Base-by-base conservation (phyloP, 1,284 basidiomycete species). In the Volvariella surrecta region DNA sequence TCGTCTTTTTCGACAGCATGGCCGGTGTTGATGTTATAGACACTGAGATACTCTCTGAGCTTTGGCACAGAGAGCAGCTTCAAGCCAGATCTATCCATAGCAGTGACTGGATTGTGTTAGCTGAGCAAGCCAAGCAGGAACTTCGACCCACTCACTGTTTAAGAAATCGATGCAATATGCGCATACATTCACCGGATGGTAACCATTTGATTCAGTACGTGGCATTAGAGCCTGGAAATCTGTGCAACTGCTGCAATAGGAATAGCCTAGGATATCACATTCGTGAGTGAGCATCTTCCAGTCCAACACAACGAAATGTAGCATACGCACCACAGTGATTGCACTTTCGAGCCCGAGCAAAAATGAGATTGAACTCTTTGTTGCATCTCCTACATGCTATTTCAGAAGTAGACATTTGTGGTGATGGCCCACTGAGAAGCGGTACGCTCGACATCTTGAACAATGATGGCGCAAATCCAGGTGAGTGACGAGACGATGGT, bases 191-290 rank as follows among this genome's bases (percentile, higher is more conserved):
- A 74, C 69, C 4, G 64, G 52, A 52, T 83, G 79, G 56, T 85
- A 81, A 2, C 84, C 83, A 18, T 64, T 60, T 4, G 56, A 46
- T 2, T 71, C 71, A 16, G 51, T 46, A 17, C 82, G 72, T 19
- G 82, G 84, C 76, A 84, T 77, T 35, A 88, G 66, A 1, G 82
- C 85, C 53, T 80, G 79, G 56, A 73, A 87, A 55, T 87, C 84
- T 0, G 77, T 68, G 57, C 84, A 88, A 39, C 71, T 76, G 34
- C 76, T 69, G 54, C 84, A 88, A 54, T 84, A 88, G 2, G 64
- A 60, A 57, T 78, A 83, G 34, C 84, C 84, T 88, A 54, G 15
- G 48, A 30, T 15, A 45, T 28, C 40, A 45, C 40, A 24, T 41
- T 19, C 35, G 35, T 44, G 35, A 45, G 41, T 43, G 44, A 41